Conservation (phyloP, 1,284 basidiomycete species). For the Trametes pubescens region DNA sequence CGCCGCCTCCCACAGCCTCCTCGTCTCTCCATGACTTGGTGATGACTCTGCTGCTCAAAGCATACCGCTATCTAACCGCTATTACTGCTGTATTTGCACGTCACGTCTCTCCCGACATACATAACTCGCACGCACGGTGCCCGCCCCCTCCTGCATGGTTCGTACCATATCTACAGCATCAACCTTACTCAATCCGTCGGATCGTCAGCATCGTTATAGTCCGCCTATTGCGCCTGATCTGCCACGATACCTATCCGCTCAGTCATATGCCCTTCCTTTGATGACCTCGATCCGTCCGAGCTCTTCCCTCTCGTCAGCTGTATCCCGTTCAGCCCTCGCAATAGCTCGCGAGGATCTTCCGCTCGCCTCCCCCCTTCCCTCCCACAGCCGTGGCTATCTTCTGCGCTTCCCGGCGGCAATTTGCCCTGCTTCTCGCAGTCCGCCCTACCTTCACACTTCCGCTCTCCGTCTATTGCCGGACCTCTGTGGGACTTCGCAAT, state of each 20-base stretch:
- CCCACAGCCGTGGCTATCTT: conserved; percentile 23
- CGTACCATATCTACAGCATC: conserved; percentile 28
- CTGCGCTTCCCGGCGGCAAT: conserved; percentile 24
- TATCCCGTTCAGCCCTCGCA: conserved; percentile 12
- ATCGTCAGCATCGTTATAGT: conserved; percentile 28
- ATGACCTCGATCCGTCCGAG: conserved; percentile 15
- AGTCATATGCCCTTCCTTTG: conserved; percentile 31
- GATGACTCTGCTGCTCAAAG: not conserved
- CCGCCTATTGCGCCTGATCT: conserved; percentile 28
- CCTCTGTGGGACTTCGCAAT: conserved; percentile 23
- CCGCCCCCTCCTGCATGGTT: conserved; percentile 17
- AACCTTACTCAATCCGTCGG: conserved; percentile 24
- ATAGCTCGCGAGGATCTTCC: conserved; percentile 27
- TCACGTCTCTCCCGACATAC: not conserved
- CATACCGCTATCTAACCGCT: not conserved
- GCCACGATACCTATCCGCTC: conserved; percentile 27
- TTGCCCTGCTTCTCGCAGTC: conserved; percentile 17
- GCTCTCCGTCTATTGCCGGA: conserved; percentile 23
- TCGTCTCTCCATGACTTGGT: not conserved
- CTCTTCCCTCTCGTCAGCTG: conserved; percentile 29
- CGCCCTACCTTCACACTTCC: conserved; percentile 22
- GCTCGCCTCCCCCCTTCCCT: conserved; percentile 17
- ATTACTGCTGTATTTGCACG: not conserved
- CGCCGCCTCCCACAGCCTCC: not conserved
- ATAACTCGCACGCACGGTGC: not conserved